These are phyloP conservation scores for Puccinia coronata DNA, from an alignment of 1,284 basidiomycete species.

Conservation along the genomic window DNA sequence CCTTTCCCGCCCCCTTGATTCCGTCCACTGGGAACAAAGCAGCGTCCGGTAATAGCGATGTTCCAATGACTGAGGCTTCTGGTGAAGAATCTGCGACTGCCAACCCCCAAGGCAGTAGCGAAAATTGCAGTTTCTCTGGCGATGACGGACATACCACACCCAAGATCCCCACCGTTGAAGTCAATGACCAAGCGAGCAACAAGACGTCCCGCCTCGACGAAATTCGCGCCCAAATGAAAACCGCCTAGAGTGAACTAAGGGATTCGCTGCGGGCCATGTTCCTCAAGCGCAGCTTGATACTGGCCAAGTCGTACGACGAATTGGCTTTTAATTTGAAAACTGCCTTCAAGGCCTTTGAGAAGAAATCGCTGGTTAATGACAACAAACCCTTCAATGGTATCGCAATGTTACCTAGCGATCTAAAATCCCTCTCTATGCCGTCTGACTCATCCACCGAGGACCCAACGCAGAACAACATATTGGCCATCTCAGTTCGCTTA, in stretches of 20 bases:
- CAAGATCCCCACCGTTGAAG: constrained; percentile 51
- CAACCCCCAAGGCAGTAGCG: constrained; percentile 7
- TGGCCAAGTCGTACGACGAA: too few species aligned
- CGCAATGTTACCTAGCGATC: constrained; percentile 42
- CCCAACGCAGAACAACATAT: constrained; percentile 51
- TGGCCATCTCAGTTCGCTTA: constrained; percentile 52
- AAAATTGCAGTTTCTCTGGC: constrained; percentile 5
- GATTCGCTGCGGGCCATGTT: constrained; percentile 70
- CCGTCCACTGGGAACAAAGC: neutral
- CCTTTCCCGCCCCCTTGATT: neutral
- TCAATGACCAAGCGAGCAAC: constrained; percentile 35
- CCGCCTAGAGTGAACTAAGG: constrained; percentile 68
- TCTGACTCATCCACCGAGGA: constrained; percentile 50
- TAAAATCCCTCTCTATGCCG: constrained; percentile 24
- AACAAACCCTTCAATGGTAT: constrained; percentile 49
- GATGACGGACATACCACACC: constrained; percentile 36
- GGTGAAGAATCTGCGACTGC: constrained; percentile 1
- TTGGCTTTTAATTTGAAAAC: constrained; percentile 85
- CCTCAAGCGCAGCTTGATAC: constrained; percentile 69
- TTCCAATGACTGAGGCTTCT: constrained; percentile 3
- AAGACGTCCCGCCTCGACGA: constrained; percentile 59
- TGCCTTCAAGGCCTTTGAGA: constrained; percentile 65
- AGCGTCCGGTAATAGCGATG: neutral
- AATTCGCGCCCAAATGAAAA: constrained; percentile 61
- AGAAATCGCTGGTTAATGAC: constrained; percentile 48